Evolutionary conservation across 192 early-diverging fungal species (phyloP).

Genomic region (Podila minutissima): DNA sequence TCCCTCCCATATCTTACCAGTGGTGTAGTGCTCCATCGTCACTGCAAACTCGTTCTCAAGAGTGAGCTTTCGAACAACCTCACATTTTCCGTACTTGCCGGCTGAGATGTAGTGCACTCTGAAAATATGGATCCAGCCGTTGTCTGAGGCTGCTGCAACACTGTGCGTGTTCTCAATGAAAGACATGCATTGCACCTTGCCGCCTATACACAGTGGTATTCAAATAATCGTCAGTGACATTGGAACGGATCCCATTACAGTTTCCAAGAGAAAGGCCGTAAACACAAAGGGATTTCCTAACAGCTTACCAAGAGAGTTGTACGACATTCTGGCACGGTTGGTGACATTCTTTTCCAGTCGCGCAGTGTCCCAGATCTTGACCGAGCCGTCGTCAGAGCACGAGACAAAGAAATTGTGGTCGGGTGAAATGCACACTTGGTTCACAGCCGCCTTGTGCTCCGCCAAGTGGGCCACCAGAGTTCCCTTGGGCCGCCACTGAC

Average conservation of each 20-base stretch:
- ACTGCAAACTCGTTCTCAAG: conserved; percentile 70
- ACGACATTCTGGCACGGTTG: conserved; percentile 76
- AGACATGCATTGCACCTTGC: conserved; percentile 77
- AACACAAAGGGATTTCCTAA: not conserved
- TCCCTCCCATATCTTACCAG: conserved; percentile 51
- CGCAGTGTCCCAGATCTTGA: conserved; percentile 85
- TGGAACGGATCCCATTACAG: not conserved
- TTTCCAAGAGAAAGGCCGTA: not conserved
- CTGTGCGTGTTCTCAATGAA: conserved; percentile 85
- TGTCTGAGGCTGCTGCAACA: conserved; percentile 81
- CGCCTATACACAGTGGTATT: conserved; percentile 57
- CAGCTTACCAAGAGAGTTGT: conserved; percentile 68
- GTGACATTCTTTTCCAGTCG: conserved; percentile 87
- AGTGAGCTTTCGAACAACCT: conserved; percentile 62
- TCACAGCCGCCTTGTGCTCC: conserved; percentile 86
- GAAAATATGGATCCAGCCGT: conserved; percentile 83
- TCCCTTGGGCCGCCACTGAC: conserved; percentile 52
- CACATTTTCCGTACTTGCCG: conserved; percentile 74
- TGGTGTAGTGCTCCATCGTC: conserved; percentile 74
- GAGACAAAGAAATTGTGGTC: conserved; percentile 83
- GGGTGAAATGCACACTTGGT: conserved; percentile 72
- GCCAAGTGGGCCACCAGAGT: conserved; percentile 81
- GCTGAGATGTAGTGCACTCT: conserved; percentile 58
- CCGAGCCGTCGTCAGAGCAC: conserved; percentile 84
- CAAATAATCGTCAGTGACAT: not conserved